Percentiles rank a stretch among this genome's conserved stretches.
These are phyloP conservation scores for Linaria vulgaris DNA, from an alignment of 257 asterid species.

Conservation along the genomic window DNA sequence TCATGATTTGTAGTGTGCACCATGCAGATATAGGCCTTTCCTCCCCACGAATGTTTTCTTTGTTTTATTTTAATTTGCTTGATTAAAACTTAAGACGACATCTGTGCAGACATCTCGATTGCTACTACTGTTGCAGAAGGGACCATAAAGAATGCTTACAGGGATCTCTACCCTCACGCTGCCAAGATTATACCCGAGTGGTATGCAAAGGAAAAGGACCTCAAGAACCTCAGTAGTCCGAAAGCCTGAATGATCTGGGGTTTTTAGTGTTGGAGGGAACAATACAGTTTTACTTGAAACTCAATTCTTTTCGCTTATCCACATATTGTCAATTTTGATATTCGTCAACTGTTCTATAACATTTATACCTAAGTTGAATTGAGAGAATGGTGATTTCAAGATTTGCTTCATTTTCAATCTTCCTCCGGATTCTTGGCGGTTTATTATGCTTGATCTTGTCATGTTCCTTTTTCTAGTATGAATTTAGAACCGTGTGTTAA, in stretches of 20 bases:
- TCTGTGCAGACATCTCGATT: slow-evolving; percentile 62
- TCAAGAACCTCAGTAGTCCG: slow-evolving; percentile 73
- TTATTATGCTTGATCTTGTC: not conserved
- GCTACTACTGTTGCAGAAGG: slow-evolving; percentile 92
- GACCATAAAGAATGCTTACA: slow-evolving; percentile 86
- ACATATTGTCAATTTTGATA: not conserved
- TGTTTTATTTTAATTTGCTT: not conserved
- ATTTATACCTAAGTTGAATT: not conserved
- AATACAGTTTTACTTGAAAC: not conserved
- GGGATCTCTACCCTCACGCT: slow-evolving; percentile 77
- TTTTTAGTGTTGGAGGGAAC: too few relatives aligned
- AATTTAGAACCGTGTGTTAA: too few relatives aligned
- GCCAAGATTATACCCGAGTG: slow-evolving; percentile 79
- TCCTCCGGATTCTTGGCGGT: too few relatives aligned
- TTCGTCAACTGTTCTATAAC: not conserved
- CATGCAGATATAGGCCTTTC: too few relatives aligned
- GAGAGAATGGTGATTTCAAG: not conserved
- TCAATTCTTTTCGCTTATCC: not conserved
- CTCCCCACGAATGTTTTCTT: too few relatives aligned
- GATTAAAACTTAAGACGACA: not conserved
- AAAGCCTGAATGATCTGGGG: slow-evolving; percentile 31
- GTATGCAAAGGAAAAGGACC: slow-evolving; percentile 78
- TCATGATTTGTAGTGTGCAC: too few relatives aligned
- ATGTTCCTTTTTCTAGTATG: too few relatives aligned
- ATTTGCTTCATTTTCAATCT: not conserved